Conservation (phyloP, 768 basidiomycete genomes). For the Macrolepiota albuminosa region DNA sequence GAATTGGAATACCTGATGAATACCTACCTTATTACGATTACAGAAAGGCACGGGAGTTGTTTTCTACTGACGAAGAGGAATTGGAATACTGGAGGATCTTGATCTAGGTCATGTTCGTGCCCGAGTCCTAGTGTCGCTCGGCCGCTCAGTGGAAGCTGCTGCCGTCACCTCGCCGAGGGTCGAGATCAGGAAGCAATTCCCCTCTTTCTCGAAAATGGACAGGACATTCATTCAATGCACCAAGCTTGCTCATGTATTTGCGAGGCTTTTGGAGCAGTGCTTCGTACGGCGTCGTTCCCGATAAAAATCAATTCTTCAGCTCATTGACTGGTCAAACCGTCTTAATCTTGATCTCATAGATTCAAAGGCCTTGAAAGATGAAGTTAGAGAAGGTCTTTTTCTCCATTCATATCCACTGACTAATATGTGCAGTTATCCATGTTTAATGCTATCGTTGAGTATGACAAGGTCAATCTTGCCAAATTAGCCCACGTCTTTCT, state of each 20-base stretch:
- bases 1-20: conserved; percentile 40
- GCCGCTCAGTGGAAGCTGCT: conserved; percentile 45
- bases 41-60: conserved; percentile 46
- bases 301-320: conserved; percentile 11
- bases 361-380: not conserved
- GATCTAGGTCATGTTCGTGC: conserved; percentile 48
- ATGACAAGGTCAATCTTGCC: conserved; percentile 22
- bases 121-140: conserved; percentile 35
- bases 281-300: conserved; percentile 31
- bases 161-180: conserved; percentile 46
- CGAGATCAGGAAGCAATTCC: conserved; percentile 41
- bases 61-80: conserved; percentile 45
- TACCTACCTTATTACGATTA: not conserved
- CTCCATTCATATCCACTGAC: not conserved
- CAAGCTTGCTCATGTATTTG: conserved; percentile 35
- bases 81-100: conserved; percentile 53
- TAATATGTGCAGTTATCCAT: conserved; percentile 11
- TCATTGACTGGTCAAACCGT: conserved; percentile 22
- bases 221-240: conserved; percentile 20
- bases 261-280: conserved; percentile 41
- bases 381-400: not conserved
- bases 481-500: conserved; percentile 28
- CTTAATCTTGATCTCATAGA: conserved; percentile 13
- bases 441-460: conserved; percentile 15
- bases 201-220: conserved; percentile 26